Conservation (phyloP, 441 rosid species). For the Lepidium campestre region DNA sequence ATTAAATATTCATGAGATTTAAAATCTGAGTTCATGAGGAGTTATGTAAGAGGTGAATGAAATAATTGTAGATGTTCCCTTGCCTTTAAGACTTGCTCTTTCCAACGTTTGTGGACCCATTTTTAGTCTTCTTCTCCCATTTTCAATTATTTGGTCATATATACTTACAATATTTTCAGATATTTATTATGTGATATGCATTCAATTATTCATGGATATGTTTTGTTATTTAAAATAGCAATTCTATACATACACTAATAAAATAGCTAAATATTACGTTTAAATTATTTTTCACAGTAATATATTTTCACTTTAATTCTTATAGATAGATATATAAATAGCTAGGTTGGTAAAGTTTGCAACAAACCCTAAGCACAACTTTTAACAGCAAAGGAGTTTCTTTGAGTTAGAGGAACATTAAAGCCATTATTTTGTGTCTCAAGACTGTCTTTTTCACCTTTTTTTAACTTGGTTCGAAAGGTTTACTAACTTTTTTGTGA, state of each 20-base stretch:
- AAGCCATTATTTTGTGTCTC: conserved; percentile 26
- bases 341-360: conserved; percentile 21
- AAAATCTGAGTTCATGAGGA: neutral
- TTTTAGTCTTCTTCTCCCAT: neutral
- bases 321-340: neutral
- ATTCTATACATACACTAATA: neutral
- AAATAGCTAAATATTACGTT: neutral
- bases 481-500: conserved; percentile 16
- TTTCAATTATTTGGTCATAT: neutral
- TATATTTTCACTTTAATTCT: neutral
- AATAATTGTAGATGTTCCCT: conserved; percentile 14
- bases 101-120: conserved; percentile 8
- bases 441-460: conserved; percentile 10
- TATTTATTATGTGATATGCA: neutral
- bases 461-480: conserved; percentile 21
- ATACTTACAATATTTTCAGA: neutral
- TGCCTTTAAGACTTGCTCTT: conserved; percentile 16
- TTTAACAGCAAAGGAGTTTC: conserved; percentile 20
- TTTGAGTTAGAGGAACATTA: conserved; percentile 23
- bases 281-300: neutral
- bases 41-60: neutral
- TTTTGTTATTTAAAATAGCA: neutral
- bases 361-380: conserved; percentile 29
- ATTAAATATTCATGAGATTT: neutral
- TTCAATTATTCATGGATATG: neutral